These are phyloP conservation scores for Ascochyta rabiei DNA, from an alignment of 2,329 filamentous ascomycete genomes.

Conservation along the genomic window DNA sequence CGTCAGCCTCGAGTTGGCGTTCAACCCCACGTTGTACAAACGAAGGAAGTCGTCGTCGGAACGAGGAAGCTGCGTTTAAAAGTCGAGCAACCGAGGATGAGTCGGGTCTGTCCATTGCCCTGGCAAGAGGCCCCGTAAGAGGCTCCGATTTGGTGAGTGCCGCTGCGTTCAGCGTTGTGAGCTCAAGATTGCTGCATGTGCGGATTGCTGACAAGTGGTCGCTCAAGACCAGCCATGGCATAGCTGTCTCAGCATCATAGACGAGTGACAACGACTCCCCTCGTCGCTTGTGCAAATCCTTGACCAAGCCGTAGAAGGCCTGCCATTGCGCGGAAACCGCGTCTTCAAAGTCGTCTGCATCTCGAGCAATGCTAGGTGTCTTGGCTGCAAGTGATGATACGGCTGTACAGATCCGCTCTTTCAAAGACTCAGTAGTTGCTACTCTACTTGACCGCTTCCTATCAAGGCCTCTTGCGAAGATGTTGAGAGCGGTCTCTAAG, in stretches of 20 bases:
- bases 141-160: conserved; percentile 43
- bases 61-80: conserved; percentile 71
- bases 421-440: conserved; percentile 61
- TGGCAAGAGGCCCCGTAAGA: conserved; percentile 29
- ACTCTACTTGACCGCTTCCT: conserved; percentile 19
- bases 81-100: conserved; percentile 65
- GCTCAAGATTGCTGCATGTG: conserved; percentile 78
- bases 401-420: conserved; percentile 76
- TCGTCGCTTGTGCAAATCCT: conserved; percentile 84
- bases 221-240: conserved; percentile 84
- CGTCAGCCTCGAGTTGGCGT: conserved; percentile 70
- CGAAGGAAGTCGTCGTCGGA: conserved; percentile 73
- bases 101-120: conserved; percentile 40
- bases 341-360: conserved; percentile 75
- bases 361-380: conserved; percentile 68
- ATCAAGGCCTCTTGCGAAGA: conserved; percentile 73
- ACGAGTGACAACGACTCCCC: conserved; percentile 81
- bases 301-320: conserved; percentile 82
- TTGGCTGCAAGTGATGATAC: conserved; percentile 73
- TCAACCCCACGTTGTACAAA: conserved; percentile 71
- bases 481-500: conserved; percentile 79
- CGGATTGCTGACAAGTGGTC: conserved; percentile 81
- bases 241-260: conserved; percentile 71
- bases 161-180: conserved; percentile 70
- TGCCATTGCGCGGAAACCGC: conserved; percentile 86